Evolutionary conservation across 2,329 filamentous ascomycete genomes (phyloP).

Genomic region (Penicillium sp.): DNA sequence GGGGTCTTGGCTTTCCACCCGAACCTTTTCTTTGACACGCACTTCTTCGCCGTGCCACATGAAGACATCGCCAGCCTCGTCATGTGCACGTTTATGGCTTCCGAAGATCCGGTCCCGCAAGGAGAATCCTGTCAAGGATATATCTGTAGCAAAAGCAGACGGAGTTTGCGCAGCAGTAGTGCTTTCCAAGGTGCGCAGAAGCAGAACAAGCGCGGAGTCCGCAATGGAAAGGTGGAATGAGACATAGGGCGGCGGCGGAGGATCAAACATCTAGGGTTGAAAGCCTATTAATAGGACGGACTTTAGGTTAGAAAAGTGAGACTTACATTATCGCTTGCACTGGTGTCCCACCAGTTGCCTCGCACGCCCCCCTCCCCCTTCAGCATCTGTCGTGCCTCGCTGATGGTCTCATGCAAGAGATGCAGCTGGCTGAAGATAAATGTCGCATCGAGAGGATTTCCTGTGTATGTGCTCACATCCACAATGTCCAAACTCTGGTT

Average conservation of each 20-base stretch:
- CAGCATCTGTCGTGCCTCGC: constrained; percentile 59
- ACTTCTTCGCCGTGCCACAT: constrained; percentile 69
- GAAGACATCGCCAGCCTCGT: constrained; percentile 78
- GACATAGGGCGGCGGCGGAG: constrained; percentile 64
- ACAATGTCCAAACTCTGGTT: constrained; percentile 82
- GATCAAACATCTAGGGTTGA: constrained; percentile 54
- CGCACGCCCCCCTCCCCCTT: constrained; percentile 55
- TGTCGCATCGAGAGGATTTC: constrained; percentile 59
- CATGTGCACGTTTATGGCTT: constrained; percentile 62
- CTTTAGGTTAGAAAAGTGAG: constrained; percentile 9
- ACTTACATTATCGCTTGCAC: constrained; percentile 58
- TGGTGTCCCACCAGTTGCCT: constrained; percentile 56
- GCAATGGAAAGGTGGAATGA: constrained; percentile 70
- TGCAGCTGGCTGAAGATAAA: constrained; percentile 60
- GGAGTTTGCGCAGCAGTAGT: constrained; percentile 57
- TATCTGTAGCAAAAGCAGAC: constrained; percentile 69
- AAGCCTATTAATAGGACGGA: constrained; percentile 3
- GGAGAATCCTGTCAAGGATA: constrained; percentile 58
- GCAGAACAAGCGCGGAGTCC: constrained; percentile 68
- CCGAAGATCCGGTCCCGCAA: constrained; percentile 57
- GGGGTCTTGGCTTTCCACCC: constrained; percentile 86
- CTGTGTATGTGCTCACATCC: constrained; percentile 71
- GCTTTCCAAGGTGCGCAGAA: constrained; percentile 68
- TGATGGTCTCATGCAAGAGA: constrained; percentile 60
- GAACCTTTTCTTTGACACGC: constrained; percentile 82